Conservation (phyloP, 106 monocot species). For the Dioscorea zingiberensis region DNA sequence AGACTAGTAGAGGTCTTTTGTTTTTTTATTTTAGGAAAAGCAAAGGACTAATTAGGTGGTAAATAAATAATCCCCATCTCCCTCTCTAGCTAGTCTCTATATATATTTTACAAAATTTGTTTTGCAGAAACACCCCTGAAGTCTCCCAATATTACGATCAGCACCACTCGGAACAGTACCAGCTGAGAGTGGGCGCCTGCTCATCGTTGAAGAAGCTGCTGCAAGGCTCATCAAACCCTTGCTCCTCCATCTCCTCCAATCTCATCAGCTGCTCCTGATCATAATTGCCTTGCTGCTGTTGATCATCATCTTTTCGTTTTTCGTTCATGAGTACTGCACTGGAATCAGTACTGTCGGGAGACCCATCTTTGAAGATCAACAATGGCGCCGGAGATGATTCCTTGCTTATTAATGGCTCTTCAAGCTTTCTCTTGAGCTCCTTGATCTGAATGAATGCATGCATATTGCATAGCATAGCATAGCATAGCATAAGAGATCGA, state of each 20-base stretch:
- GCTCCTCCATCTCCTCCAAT: conserved; percentile 8
- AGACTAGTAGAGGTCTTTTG: no score
- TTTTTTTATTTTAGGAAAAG: no score
- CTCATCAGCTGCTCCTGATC: neutral
- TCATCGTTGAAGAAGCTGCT: conserved; percentile 21
- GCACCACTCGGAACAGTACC: conserved; percentile 20
- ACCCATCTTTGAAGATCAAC: conserved; percentile 28
- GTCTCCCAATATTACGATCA: neutral
- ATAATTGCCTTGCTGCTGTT: neutral
- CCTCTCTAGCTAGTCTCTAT: neutral
- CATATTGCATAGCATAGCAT: no score
- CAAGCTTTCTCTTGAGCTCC: conserved; percentile 30
- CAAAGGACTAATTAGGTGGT: no score
- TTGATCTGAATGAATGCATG: conserved; percentile 22
- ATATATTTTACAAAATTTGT: no score
- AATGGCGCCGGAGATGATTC: neutral
- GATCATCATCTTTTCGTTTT: conserved; percentile 26
- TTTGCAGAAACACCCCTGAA: neutral
- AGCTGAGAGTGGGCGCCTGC: conserved; percentile 8
- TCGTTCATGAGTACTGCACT: conserved; percentile 37
- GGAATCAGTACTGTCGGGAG: conserved; percentile 54
- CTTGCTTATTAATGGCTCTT: no score
- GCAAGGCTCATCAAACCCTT: no score
- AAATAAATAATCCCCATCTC: neutral
- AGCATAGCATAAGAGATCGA: no score